Base-by-base conservation (phyloP, 2,329 filamentous ascomycete genomes). In the Dichotomopilus funicola region DNA sequence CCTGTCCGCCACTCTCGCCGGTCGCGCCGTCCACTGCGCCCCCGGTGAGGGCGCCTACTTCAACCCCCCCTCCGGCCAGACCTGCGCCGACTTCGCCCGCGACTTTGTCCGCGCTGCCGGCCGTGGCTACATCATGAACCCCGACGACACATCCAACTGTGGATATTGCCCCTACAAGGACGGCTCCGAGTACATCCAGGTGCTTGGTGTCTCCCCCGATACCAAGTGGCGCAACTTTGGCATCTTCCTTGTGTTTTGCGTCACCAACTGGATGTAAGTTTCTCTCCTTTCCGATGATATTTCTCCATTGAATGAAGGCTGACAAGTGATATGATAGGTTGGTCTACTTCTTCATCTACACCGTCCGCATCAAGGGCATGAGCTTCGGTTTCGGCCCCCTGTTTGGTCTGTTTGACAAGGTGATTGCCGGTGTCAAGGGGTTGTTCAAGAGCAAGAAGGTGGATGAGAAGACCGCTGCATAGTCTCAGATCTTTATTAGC, bases 191-290 rank as follows among this genome's bases (percentile, higher is more conserved):
- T 88, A 84, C 62, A 78, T 81, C 0, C 67, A 66, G 0, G 71
- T 73, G 1, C 83, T 88, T 64, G 85, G 83, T 61, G 75, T 87
- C 6, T 81, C 75, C 49, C 82, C 85, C 47, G 67, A 67, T 1
- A 68, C 86, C 51, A 82, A 83, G 47, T 88, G 85, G 86, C 71
- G 83, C 9, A 72, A 87, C 56, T 88, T 86, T 68, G 74, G 83
- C 2, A 81, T 87, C 51, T 83, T 86, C 61, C 82, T 77, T 66
- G 81, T 73, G 0, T 88, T 80, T 63, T 80, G 85, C 19, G 66
- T 78, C 1, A 88, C 87, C 64, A 88, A 89, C 59, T 87, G 66
- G 64, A 53, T 58, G 52, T 61, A 49, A 63, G 63, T 83, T 4
- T n/a, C 12, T 2, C 11, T 1, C 6, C 1, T n/a, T 10, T 2